These are phyloP conservation scores for Fusarium oxysporum DNA, from an alignment of 2,329 filamentous ascomycete species.

Conservation along the genomic window DNA sequence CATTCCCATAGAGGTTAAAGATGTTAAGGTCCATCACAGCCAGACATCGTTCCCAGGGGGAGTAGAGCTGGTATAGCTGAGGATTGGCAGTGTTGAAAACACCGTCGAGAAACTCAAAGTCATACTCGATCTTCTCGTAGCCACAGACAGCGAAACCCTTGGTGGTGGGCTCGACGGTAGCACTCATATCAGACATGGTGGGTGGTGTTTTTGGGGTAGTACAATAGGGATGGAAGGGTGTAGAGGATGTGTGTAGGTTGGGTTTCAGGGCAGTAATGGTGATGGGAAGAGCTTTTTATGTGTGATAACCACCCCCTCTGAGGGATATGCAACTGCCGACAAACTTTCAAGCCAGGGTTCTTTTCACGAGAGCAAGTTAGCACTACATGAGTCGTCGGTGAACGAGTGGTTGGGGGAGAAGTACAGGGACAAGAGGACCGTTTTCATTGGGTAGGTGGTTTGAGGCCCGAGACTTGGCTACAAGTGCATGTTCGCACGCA, in stretches of 20 bases:
- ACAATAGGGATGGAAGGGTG: not conserved
- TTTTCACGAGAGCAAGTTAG: slow-evolving; percentile 20
- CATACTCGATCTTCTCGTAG: slow-evolving; percentile 81
- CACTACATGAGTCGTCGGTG: not conserved
- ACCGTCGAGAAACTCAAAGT: slow-evolving; percentile 78
- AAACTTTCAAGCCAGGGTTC: not conserved
- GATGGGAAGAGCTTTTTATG: slow-evolving; percentile 32
- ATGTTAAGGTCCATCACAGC: slow-evolving; percentile 80
- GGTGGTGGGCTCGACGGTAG: slow-evolving; percentile 71
- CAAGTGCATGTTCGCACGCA: not conserved
- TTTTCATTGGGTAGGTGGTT: not conserved
- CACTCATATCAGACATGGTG: slow-evolving; percentile 77
- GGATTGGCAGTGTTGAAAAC: slow-evolving; percentile 71
- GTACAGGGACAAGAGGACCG: slow-evolving; percentile 13
- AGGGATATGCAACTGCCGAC: slow-evolving; percentile 23
- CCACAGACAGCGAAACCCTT: slow-evolving; percentile 77
- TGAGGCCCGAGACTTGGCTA: slow-evolving; percentile 13
- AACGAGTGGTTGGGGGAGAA: not conserved
- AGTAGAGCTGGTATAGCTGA: slow-evolving; percentile 73
- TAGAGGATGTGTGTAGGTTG: slow-evolving; percentile 23
- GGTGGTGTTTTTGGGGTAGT: not conserved
- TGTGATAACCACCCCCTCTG: not conserved
- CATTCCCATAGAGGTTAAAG: slow-evolving; percentile 72
- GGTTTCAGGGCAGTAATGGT: not conserved
- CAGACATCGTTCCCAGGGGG: slow-evolving; percentile 72